A percentile compares a stretch with the other conserved stretches of the same genome.
Evolutionary conservation across 2,329 filamentous ascomycete species (phyloP).

Genomic region (Xylariaceae sp.): DNA sequence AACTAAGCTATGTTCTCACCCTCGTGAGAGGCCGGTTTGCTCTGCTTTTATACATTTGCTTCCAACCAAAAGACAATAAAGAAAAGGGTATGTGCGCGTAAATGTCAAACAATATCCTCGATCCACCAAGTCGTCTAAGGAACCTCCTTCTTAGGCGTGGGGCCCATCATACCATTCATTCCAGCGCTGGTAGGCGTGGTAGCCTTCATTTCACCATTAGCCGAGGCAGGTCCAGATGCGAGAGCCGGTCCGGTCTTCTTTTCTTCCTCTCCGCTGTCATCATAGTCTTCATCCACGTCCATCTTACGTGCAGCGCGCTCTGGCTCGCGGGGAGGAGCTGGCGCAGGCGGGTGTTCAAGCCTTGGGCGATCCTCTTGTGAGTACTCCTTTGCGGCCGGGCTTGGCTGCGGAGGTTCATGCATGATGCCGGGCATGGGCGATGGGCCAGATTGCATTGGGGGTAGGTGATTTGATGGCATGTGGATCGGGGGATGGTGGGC

Average conservation of each 20-base stretch:
- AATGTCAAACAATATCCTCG: constrained; percentile 11
- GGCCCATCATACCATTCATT: constrained; percentile 48
- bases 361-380: constrained; percentile 55
- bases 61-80: constrained; percentile 15
- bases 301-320: constrained; percentile 85
- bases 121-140: constrained; percentile 7
- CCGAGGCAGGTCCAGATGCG: constrained; percentile 40
- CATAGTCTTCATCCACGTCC: constrained; percentile 96
- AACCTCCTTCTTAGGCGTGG: constrained; percentile 47
- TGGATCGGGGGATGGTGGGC: constrained; percentile 76
- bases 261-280: constrained; percentile 88
- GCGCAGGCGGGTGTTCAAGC: constrained; percentile 44
- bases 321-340: constrained; percentile 64
- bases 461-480: constrained; percentile 54
- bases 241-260: constrained; percentile 54
- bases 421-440: constrained; percentile 52
- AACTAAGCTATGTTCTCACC: constrained; percentile 18
- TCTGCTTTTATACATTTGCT: constrained; percentile 18
- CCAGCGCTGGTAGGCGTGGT: constrained; percentile 46
- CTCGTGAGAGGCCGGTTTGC: constrained; percentile 17
- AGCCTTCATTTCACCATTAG: constrained; percentile 53
- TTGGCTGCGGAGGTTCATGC: constrained; percentile 49
- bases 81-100: constrained; percentile 26
- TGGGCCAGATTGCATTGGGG: constrained; percentile 61
- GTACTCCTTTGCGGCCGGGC: constrained; percentile 51